phyloP scores from a whole-genome alignment of 345 rosid species.

The Eutrema japonicum region DNA sequence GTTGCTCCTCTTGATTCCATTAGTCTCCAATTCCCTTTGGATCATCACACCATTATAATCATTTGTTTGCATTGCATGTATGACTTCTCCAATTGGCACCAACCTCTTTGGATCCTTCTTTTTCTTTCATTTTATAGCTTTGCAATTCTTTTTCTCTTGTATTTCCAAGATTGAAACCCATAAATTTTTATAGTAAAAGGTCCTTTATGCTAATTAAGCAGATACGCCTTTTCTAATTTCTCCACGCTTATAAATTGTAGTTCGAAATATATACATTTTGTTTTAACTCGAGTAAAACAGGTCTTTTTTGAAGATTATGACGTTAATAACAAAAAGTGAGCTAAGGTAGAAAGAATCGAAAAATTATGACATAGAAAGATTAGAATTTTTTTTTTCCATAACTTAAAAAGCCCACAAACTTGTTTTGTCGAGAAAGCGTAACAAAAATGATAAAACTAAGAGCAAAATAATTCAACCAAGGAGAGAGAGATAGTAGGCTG shows the following conservation, averaged over 20 bases:
- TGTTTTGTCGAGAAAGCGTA: conserved; percentile 28
- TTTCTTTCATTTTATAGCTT: conserved; percentile 1
- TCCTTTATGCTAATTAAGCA: conserved; percentile 12
- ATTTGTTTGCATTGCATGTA: conserved; percentile 40
- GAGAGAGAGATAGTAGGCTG: neutral
- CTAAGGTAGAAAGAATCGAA: neutral
- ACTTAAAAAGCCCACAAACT: neutral
- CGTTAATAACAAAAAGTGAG: too few relatives aligned
- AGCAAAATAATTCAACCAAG: conserved; percentile 38
- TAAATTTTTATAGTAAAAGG: neutral
- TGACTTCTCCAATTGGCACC: conserved; percentile 25
- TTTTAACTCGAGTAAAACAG: neutral
- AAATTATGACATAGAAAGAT: neutral
- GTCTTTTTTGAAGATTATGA: neutral
- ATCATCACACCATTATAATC: conserved; percentile 25
- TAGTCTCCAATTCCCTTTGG: conserved; percentile 15
- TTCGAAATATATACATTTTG: neutral
- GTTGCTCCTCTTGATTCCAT: conserved; percentile 68
- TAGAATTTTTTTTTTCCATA: conserved; percentile 6
- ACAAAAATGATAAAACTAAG: conserved; percentile 36
- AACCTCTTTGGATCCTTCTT: conserved; percentile 9
- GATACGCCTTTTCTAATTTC: neutral
- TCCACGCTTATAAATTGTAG: neutral
- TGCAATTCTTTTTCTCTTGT: conserved; percentile 12
- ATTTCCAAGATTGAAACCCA: neutral